Evolutionary conservation across 805 yeast species (phyloP), one percentile per base, ranked within the genome.

Genomic region (Metschnikowia arizonensis): DNA sequence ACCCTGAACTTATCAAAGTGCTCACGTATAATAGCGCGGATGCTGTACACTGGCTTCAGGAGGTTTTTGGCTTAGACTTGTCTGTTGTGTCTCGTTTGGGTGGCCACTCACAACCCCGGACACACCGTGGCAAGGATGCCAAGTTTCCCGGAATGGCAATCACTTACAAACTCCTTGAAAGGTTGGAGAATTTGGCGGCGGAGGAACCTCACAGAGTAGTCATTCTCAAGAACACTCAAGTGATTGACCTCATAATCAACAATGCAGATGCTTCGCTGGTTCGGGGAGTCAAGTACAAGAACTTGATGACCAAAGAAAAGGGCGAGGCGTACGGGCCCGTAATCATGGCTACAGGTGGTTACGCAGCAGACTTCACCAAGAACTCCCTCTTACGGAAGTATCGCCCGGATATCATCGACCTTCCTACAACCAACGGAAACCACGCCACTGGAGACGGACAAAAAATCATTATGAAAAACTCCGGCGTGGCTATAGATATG

Each of bases 51-150:
- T 87, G 95, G 91, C 72, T 87, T 42, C 84, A 83, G 53, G 73
- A 76, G 25, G 76, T 73, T 4, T 79, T 85, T 54, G 74, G 72
- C 5, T 65, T 85, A 40, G 86, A 82, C 54, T 66, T 87, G 45
- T 75, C 85, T 6, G 69, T 82, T 12, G 84, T 87, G 10, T 76
- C 87, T n/a, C 77, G 86, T 54, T 64, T 87, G 34, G 95, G 95
- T 23, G 96, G 96, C 2, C 95, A 87, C 59, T 81, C 89, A 1
- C 79, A 74, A 40, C 81, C 88, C 17, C 73, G 96, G 61, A 87
- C 96, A 1, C 95, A 87, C 61, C 74, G 95, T 54, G 90, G 95
- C 1, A 75, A 78, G 40, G 84, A 79, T 49, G 74, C 80, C 15
- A 71, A 76, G 48, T 79, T 80, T 42, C 85, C 85, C 2, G 86